phyloP scores from a whole-genome alignment of 768 basidiomycete genomes.

The Imleria badia region DNA sequence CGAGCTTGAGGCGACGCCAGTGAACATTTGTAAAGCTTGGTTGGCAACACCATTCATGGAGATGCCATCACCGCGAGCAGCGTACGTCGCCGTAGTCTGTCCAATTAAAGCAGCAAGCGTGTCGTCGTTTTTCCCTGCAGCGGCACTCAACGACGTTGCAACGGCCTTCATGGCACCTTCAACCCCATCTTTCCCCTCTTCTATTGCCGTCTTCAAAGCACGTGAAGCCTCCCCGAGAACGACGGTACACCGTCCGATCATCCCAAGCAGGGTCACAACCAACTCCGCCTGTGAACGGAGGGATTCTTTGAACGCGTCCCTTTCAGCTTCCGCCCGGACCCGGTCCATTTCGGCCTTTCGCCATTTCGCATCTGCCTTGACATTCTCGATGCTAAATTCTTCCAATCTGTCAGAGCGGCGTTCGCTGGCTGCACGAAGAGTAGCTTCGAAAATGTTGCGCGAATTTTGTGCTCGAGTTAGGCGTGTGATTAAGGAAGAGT shows the following conservation, averaged over 20 bases:
- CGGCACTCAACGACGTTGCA: constrained; percentile 47
- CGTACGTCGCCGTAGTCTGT: constrained; percentile 62
- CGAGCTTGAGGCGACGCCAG: constrained; percentile 49
- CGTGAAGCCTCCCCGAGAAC: constrained; percentile 59
- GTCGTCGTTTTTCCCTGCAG: constrained; percentile 69
- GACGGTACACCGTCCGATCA: constrained; percentile 77
- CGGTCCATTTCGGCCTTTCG: constrained; percentile 72
- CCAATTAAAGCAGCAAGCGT: constrained; percentile 67
- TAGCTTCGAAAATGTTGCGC: constrained; percentile 80
- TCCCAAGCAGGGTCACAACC: constrained; percentile 70
- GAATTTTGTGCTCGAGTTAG: constrained; percentile 73
- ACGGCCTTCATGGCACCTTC: constrained; percentile 47
- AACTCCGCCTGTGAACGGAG: constrained; percentile 64
- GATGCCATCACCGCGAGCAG: constrained; percentile 34
- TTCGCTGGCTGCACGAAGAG: constrained; percentile 79
- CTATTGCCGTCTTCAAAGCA: constrained; percentile 41
- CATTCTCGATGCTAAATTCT: constrained; percentile 62
- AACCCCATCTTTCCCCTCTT: constrained; percentile 37
- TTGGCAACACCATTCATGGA: constrained; percentile 51
- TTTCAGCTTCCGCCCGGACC: constrained; percentile 62
- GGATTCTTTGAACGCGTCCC: constrained; percentile 60
- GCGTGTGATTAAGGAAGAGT: constrained; percentile 56
- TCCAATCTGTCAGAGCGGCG: constrained; percentile 78
- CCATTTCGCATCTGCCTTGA: constrained; percentile 67
- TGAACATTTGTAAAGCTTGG: constrained; percentile 44